Evolutionary conservation across 805 yeast species (phyloP).

Genomic region (Pichia californica): DNA sequence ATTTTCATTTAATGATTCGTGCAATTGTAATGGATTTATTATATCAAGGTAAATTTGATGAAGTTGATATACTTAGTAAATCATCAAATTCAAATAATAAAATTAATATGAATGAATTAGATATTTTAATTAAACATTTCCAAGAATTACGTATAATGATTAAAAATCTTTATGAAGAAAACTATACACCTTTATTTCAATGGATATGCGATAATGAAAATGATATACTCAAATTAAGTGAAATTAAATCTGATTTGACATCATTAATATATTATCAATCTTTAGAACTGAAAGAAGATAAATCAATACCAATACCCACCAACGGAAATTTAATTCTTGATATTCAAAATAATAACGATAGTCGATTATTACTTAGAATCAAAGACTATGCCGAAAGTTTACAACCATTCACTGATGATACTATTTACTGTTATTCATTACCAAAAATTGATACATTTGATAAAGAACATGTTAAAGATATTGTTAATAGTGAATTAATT

Average conservation of each 20-base stretch:
- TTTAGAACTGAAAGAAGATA: not conserved
- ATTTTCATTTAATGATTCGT: slow-evolving; percentile 13
- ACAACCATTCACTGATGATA: not conserved
- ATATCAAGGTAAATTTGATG: slow-evolving; percentile 26
- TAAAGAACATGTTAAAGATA: slow-evolving; percentile 1
- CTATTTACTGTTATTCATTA: not conserved
- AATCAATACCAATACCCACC: not conserved
- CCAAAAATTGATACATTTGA: slow-evolving; percentile 1
- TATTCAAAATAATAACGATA: not conserved
- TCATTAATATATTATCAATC: slow-evolving; percentile 1
- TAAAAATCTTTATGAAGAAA: not conserved
- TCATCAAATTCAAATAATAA: too few relatives aligned
- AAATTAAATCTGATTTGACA: not conserved
- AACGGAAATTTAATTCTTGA: slow-evolving; percentile 1
- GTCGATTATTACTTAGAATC: not conserved
- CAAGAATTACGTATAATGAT: not conserved
- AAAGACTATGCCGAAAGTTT: not conserved
- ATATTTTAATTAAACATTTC: slow-evolving; percentile 1
- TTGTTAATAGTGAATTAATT: not conserved
- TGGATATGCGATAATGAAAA: slow-evolving; percentile 3
- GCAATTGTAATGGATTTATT: slow-evolving; percentile 29
- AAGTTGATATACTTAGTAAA: not conserved
- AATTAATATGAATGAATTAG: not conserved
- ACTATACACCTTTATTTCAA: not conserved
- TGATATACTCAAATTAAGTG: not conserved